A percentile compares a stretch with the other conserved stretches of the same genome.
Conservation (phyloP, 108 stramenopile genomes). For the Mayamaea pseudoterrestris region DNA sequence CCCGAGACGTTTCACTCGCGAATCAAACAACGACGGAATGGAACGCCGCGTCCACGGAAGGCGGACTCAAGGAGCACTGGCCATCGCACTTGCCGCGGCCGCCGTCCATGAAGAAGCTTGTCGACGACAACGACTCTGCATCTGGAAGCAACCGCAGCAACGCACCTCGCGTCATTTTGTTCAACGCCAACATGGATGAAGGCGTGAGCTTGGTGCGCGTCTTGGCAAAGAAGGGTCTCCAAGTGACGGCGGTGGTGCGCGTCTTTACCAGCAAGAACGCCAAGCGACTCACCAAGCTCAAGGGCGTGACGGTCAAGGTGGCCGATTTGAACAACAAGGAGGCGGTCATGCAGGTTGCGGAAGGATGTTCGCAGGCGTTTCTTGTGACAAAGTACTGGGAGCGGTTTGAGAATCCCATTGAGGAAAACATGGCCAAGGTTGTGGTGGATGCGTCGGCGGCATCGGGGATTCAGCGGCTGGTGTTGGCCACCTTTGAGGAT, state of each 20-base stretch:
- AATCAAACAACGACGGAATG: conserved; percentile 6
- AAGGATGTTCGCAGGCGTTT: conserved; percentile 32
- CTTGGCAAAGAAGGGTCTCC: conserved; percentile 27
- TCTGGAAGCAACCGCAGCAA: background rate
- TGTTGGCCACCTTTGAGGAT: conserved; percentile 41
- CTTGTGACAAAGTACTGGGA: conserved; percentile 38
- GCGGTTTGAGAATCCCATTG: conserved; percentile 29
- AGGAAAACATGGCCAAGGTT: conserved; percentile 29
- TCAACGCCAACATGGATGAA: conserved; percentile 39
- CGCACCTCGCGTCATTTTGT: conserved; percentile 15
- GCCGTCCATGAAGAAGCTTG: conserved; percentile 2
- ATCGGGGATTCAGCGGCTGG: conserved; percentile 20
- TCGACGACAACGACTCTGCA: conserved; percentile 1
- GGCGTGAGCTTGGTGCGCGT: conserved; percentile 32
- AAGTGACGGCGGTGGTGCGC: conserved; percentile 36
- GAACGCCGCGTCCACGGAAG: conserved; percentile 1
- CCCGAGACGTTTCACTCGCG: too few relatives aligned
- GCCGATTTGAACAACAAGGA: conserved; percentile 31
- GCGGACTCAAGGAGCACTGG: conserved; percentile 7
- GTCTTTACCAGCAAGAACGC: conserved; percentile 29
- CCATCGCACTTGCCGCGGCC: conserved; percentile 6
- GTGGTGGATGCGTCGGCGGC: conserved; percentile 26
- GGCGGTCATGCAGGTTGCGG: conserved; percentile 19
- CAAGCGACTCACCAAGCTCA: conserved; percentile 25
- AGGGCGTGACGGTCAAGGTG: conserved; percentile 32